Evolutionary conservation across 768 basidiomycete species (phyloP).

Genomic region (Mycena vitilis): DNA sequence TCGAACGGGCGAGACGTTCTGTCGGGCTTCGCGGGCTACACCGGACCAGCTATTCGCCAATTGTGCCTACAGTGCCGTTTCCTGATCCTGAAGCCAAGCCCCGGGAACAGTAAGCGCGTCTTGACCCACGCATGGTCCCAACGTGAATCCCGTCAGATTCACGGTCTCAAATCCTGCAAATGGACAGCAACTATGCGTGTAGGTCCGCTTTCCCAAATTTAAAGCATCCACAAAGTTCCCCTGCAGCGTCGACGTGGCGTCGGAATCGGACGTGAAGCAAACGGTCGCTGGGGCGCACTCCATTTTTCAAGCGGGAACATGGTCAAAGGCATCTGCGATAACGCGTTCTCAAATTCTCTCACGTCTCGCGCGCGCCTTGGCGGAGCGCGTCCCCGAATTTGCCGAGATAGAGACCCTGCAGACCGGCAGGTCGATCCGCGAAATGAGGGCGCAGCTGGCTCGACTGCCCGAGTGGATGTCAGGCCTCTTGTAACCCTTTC

Average conservation of each 20-base stretch:
- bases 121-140: background rate
- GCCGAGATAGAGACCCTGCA: conserved; percentile 78
- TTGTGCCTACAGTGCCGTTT: conserved; percentile 26
- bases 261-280: conserved; percentile 59
- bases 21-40: conserved; percentile 12
- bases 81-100: conserved; percentile 28
- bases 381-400: conserved; percentile 65
- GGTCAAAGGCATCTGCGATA: conserved; percentile 72
- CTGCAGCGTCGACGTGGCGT: conserved; percentile 66
- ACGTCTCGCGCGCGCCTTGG: conserved; percentile 71
- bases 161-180: conserved; percentile 79
- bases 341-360: conserved; percentile 75
- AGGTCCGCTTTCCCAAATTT: conserved; percentile 39
- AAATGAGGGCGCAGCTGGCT: conserved; percentile 84
- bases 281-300: conserved; percentile 68
- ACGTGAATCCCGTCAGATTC: conserved; percentile 43
- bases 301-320: conserved; percentile 73
- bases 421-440: conserved; percentile 84
- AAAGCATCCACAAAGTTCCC: background rate
- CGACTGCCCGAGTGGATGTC: conserved; percentile 91
- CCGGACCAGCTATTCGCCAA: conserved; percentile 23
- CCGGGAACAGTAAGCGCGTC: conserved; percentile 24
- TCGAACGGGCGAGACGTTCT: conserved; percentile 12
- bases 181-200: conserved; percentile 69
- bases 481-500: conserved; percentile 40